Conservation (phyloP, 2,329 filamentous ascomycete species). For the Colletotrichum phormii region DNA sequence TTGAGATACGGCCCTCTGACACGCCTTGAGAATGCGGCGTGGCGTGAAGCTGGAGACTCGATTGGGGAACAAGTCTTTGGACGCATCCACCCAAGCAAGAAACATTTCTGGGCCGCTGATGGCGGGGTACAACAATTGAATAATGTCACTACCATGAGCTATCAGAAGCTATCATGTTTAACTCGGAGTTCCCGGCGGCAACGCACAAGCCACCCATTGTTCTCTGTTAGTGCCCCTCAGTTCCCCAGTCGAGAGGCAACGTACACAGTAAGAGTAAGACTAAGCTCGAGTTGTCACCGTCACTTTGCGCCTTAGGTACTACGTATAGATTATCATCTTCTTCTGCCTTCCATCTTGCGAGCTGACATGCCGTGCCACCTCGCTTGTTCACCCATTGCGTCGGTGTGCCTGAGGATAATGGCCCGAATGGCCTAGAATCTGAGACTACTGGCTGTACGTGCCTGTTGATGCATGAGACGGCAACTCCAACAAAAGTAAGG, state of each 20-base stretch:
- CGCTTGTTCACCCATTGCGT: not conserved
- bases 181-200: not conserved
- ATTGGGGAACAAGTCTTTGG: constrained; percentile 27
- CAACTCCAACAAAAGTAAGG: not conserved
- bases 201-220: constrained; percentile 6
- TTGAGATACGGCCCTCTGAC: constrained; percentile 27
- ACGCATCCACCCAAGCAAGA: constrained; percentile 11
- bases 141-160: constrained; percentile 5
- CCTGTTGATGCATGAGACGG: not conserved
- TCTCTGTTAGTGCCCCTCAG: constrained; percentile 22
- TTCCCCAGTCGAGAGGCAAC: not conserved
- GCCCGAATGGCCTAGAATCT: not conserved
- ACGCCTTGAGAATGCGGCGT: constrained; percentile 29
- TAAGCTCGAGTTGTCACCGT: not conserved
- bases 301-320: not conserved
- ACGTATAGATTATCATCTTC: not conserved
- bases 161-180: constrained; percentile 3
- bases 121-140: constrained; percentile 26
- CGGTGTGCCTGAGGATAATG: constrained; percentile 6
- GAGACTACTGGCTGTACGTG: not conserved
- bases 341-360: not conserved
- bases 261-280: not conserved
- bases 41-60: constrained; percentile 18
- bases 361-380: not conserved
- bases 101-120: constrained; percentile 14